Conservation (phyloP, 2,329 filamentous ascomycete species). For the Sordariomycetes sp. region DNA sequence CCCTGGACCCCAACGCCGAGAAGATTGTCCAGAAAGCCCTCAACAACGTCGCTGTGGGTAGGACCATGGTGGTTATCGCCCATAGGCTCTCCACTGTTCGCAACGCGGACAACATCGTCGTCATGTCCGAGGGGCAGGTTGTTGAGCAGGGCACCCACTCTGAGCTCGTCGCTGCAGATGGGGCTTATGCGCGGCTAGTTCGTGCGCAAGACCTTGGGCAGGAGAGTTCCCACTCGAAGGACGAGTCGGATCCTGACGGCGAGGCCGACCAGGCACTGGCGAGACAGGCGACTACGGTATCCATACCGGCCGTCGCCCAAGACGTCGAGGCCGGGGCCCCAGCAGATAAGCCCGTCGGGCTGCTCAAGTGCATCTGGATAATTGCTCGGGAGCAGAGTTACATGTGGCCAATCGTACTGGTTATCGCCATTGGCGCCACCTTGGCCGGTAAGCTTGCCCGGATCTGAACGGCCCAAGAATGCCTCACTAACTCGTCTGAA, state of each 20-base stretch:
- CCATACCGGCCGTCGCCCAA: background rate
- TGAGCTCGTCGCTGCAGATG: slow-evolving; percentile 33
- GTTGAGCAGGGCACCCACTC: slow-evolving; percentile 53
- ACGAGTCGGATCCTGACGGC: slow-evolving; percentile 4
- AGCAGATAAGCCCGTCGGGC: slow-evolving; percentile 14
- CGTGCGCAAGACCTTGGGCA: slow-evolving; percentile 25
- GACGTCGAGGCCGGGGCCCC: background rate
- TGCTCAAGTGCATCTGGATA: slow-evolving; percentile 16
- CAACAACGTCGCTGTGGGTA: slow-evolving; percentile 38
- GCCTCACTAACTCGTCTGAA: background rate
- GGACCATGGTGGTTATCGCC: slow-evolving; percentile 61
- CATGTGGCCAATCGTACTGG: slow-evolving; percentile 5
- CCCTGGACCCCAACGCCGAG: slow-evolving; percentile 33
- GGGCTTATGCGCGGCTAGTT: slow-evolving; percentile 42
- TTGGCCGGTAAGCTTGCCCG: slow-evolving; percentile 7
- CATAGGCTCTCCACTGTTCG: slow-evolving; percentile 48
- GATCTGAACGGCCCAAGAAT: slow-evolving; percentile 10
- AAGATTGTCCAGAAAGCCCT: slow-evolving; percentile 45
- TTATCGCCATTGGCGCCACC: too few species aligned
- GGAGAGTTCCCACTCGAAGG: background rate
- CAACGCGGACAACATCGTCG: slow-evolving; percentile 54
- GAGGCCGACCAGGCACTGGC: slow-evolving; percentile 8
- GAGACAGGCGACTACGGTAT: background rate
- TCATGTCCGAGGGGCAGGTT: slow-evolving; percentile 48
- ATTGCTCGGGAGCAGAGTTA: background rate